Conservation (phyloP, 257 asterid genomes). For the Nicotiana paniculata region DNA sequence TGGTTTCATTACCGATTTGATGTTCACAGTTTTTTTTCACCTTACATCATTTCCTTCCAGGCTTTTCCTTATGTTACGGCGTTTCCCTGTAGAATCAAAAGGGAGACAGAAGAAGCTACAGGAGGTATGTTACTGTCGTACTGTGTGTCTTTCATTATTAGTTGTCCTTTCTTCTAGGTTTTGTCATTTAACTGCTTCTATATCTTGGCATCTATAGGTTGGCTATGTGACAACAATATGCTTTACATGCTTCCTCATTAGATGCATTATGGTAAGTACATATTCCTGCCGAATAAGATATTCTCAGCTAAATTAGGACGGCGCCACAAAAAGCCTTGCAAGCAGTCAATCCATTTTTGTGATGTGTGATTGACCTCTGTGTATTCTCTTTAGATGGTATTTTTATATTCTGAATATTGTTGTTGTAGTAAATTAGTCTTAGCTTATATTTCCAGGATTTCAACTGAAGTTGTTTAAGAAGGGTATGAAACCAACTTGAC, state of each 20-base stretch:
- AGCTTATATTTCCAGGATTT: background rate
- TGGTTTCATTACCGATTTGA: background rate
- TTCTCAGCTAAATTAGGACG: slow-evolving; percentile 4
- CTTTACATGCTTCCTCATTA: slow-evolving; percentile 73
- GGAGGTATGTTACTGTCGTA: slow-evolving; percentile 49
- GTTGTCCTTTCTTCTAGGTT: background rate
- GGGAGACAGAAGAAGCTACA: slow-evolving; percentile 95
- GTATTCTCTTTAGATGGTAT: background rate
- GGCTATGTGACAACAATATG: slow-evolving; percentile 98
- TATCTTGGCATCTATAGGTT: slow-evolving; percentile 52
- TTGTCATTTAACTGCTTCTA: background rate
- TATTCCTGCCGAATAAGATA: background rate
- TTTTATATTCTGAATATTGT: background rate
- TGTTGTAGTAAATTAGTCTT: background rate
- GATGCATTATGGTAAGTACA: slow-evolving; percentile 89
- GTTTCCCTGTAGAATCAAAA: slow-evolving; percentile 95
- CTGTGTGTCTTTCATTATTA: background rate
- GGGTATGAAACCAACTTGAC: background rate
- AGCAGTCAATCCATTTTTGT: background rate
- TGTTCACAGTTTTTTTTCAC: background rate
- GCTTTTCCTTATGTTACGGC: slow-evolving; percentile 82
- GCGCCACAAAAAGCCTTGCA: background rate
- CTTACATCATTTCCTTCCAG: slow-evolving; percentile 29
- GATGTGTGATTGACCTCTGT: background rate
- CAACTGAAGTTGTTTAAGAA: background rate